Base-by-base conservation (phyloP, 768 basidiomycete species). In the Boletus insuetus region DNA sequence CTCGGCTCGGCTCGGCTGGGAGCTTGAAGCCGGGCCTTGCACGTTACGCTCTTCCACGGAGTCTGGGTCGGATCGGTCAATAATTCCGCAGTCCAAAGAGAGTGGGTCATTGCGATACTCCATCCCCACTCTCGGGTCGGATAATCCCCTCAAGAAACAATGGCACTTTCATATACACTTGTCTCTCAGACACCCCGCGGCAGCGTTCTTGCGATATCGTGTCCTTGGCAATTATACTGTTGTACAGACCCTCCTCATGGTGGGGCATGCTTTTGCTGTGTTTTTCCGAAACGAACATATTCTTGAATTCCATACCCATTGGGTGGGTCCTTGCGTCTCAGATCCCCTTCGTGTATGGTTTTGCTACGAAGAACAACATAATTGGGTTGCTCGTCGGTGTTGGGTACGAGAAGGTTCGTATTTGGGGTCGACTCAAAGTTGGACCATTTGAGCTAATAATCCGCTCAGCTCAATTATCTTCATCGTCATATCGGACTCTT, bases 321-420 rank as follows among this genome's bases (percentile, higher is more conserved):
- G 86, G 81, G 1, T 84, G 74, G 73, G 69, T 89, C 6, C 74
- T 82, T 13, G 68, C 77, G n/a, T 79, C 83, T 4, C 87, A 89
- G 56, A 58, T 89, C 17, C 89, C 87, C 0, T 73, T 87, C 49
- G 75, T 86, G n/a, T 79, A 85, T 64, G 77, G 78, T 1, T 75
- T 90, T 26, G 83, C 82, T 10, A 79, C 82, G 46, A 91, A 92
- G 76, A 89, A 89, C 68, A 88, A 81, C 64, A 51, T 85, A 19
- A 64, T 86, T 11, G 82, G 83, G 10, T 65, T 74, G 43, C 60
- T 87, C 9, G 61, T 85, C 20, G 87, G 87, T 13, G 68, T 78
- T 49, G 83, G 84, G 34, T 91, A 91, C 65, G 85, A 86, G 63
- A 83, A 82, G 75, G 87, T 86, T 51, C 31, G 62, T 56, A n/a